Evolutionary conservation across 306 rosid species (phyloP).

Genomic region (Ochetophila trinervis): DNA sequence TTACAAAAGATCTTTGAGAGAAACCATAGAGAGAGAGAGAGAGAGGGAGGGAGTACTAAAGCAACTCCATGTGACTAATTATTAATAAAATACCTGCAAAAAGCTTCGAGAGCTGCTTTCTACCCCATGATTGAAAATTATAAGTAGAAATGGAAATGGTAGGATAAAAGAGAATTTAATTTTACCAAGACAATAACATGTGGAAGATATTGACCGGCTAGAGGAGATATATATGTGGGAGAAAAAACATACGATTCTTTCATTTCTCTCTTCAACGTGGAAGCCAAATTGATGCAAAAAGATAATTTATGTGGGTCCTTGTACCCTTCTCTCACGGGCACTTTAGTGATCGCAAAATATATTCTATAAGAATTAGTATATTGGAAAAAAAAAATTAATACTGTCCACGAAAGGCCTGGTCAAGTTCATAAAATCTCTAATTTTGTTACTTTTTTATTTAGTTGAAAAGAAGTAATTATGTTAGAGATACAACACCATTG

Average conservation of each 20-base stretch:
- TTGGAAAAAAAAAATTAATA: not conserved
- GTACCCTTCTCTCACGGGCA: constrained; percentile 7
- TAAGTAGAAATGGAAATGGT: not conserved
- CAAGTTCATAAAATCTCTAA: no score
- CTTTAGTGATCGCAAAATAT: constrained; percentile 3
- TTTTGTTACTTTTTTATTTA: no score
- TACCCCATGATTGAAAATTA: not conserved
- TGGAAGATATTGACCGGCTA: not conserved
- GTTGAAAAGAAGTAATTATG: no score
- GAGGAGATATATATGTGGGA: not conserved
- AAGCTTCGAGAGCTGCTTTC: not conserved
- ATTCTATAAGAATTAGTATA: no score
- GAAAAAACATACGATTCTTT: not conserved
- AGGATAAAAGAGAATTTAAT: constrained; percentile 4
- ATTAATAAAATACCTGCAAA: no score
- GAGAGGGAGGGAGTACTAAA: no score
- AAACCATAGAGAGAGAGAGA: no score
- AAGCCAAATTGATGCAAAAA: not conserved
- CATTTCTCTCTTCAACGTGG: not conserved
- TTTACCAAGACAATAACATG: not conserved
- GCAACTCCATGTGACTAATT: no score
- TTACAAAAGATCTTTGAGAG: no score
- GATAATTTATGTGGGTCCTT: not conserved
- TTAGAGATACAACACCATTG: no score
- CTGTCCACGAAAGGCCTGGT: no score